These are phyloP conservation scores for Chlamydomonas schloesseri DNA, from an alignment of 139 green algal species.

Conservation along the genomic window DNA sequence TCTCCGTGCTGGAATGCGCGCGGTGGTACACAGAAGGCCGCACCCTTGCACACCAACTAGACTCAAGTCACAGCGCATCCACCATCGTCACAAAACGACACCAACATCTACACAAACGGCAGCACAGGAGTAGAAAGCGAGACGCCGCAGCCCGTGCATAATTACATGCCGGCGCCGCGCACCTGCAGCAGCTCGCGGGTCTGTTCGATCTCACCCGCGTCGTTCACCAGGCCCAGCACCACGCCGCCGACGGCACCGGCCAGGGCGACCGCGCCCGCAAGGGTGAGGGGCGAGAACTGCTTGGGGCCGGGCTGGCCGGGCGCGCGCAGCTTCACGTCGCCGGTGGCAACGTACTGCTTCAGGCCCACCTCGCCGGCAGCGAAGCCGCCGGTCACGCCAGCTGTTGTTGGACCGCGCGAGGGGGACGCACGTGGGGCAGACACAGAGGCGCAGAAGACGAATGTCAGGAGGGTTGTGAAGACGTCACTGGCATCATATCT, in stretches of 20 bases:
- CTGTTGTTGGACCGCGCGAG: too few relatives aligned
- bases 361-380: constrained; percentile 87
- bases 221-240: constrained; percentile 65
- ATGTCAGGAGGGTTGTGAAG: too few relatives aligned
- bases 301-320: constrained; percentile 35
- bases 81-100: too few relatives aligned
- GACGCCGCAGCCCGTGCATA: not conserved
- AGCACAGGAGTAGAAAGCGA: not conserved
- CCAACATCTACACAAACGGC: too few relatives aligned
- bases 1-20: too few relatives aligned
- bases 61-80: too few relatives aligned
- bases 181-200: constrained; percentile 37
- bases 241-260: constrained; percentile 67
- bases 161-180: not conserved
- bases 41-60: too few relatives aligned
- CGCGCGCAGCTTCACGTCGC: constrained; percentile 68
- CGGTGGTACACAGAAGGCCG: too few relatives aligned
- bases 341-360: constrained; percentile 76
- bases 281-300: constrained; percentile 68
- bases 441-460: too few relatives aligned
- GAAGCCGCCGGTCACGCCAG: constrained; percentile 84
- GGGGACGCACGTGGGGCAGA: too few relatives aligned
- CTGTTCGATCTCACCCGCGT: constrained; percentile 61
- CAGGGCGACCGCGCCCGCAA: constrained; percentile 66
- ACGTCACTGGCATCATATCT: too few relatives aligned